These are phyloP conservation scores for Solanum appendiculatum DNA, from an alignment of 257 asterid species.

Conservation along the genomic window DNA sequence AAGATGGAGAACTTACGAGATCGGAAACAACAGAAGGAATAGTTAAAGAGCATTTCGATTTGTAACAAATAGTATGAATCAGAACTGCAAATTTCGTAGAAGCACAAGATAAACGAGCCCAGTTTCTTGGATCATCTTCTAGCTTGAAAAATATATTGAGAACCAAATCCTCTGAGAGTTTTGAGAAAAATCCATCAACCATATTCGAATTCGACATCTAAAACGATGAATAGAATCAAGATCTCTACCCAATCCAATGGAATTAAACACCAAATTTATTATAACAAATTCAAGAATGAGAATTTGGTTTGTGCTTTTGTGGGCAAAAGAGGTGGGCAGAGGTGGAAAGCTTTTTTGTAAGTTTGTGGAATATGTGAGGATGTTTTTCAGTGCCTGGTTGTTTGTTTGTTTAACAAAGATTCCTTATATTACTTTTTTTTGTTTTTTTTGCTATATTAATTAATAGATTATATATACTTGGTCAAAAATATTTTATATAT, in stretches of 20 bases:
- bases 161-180: conserved; percentile 69
- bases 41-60: conserved; percentile 47
- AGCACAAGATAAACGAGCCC: conserved; percentile 88
- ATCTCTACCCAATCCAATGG: background rate
- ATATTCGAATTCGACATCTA: background rate
- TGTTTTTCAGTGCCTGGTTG: background rate
- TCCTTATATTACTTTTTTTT: background rate
- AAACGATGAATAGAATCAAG: conserved; percentile 15
- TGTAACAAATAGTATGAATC: conserved; percentile 58
- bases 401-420: background rate
- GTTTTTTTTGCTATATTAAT: background rate
- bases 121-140: conserved; percentile 74
- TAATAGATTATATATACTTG: background rate
- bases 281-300: background rate
- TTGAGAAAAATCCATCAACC: conserved; percentile 27
- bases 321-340: background rate
- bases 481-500: too few species aligned
- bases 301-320: background rate
- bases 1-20: conserved; percentile 26
- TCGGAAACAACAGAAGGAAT: conserved; percentile 78
- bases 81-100: conserved; percentile 61
- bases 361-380: background rate
- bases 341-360: background rate
- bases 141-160: conserved; percentile 72
- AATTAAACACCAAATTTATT: background rate